Evolutionary conservation across 2,329 filamentous ascomycete genomes (phyloP).

Genomic region (Claviceps sp.): DNA sequence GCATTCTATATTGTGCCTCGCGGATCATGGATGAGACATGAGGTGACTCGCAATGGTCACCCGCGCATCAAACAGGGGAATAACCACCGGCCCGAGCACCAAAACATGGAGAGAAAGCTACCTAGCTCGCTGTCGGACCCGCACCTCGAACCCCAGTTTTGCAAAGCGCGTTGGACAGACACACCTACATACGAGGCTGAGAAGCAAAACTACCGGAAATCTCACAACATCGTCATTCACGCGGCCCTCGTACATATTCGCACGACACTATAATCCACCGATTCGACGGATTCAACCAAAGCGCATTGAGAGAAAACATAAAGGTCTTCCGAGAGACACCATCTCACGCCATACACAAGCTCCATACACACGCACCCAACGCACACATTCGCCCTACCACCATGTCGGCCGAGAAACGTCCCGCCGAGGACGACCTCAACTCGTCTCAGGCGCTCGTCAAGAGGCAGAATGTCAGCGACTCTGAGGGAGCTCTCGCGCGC

Average conservation of each 20-base stretch:
- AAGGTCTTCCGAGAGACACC: not conserved
- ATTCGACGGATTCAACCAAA: not conserved
- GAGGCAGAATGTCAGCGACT: constrained; percentile 57
- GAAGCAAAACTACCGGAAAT: not conserved
- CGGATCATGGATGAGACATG: not conserved
- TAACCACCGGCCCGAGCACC: constrained; percentile 22
- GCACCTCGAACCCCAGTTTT: constrained; percentile 1
- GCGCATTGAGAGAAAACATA: not conserved
- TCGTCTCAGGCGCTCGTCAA: constrained; percentile 76
- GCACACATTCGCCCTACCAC: not conserved
- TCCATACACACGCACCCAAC: not conserved
- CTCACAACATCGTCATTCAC: not conserved
- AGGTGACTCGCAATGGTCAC: too few relatives aligned
- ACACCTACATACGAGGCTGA: too few relatives aligned
- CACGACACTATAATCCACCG: not conserved
- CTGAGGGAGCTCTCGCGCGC: constrained; percentile 33
- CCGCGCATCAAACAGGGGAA: constrained; percentile 10
- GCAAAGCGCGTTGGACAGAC: not conserved
- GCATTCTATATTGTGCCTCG: not conserved
- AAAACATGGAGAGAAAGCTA: constrained; percentile 11
- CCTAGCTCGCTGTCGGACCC: not conserved
- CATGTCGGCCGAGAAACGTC: constrained; percentile 88
- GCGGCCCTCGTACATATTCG: too few relatives aligned
- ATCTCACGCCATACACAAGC: not conserved
- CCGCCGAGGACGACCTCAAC: constrained; percentile 72